Evolutionary conservation across 139 green algal species (phyloP), one percentile per base, ranked within the genome.

Genomic region (Yamagishiella unicocca): DNA sequence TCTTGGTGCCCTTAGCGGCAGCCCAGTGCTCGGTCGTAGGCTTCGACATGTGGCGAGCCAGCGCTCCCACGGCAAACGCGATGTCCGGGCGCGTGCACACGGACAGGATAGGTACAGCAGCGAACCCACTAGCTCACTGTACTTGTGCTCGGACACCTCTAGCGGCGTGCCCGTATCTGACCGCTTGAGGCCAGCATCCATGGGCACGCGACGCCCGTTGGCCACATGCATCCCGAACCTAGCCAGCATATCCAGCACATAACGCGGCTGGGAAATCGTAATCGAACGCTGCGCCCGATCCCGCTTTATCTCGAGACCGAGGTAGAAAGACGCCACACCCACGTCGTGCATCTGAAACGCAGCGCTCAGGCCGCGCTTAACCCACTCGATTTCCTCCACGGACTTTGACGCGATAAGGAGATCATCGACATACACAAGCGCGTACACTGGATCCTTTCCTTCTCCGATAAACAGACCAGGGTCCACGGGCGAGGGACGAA

Each of bases 381-480:
- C 82, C 80, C 66, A 21, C 64, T 9, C 76, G 6, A 46, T 38
- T n/a, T 35, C 25, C 12, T 9, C 76, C 3, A 71, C 4, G 5
- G 27, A 43, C 53, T 72, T 83, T 22, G 31, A 84, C 14, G 58
- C 77, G 4, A 93, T 71, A 40, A 91, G 64, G 37, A 90, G 61
- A 42, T 92, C 89, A 71, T 92, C 89, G 10, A 89, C 89, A 31
- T 89, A 92, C 27, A 83, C 43, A 2, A 90, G 75, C 19, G 87
- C 2, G 43, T 64, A 91, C 35, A 79, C 53, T 24, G 0, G n/a
- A n/a, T n/a, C n/a, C n/a, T n/a, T n/a, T n/a, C n/a, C n/a, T n/a
- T n/a, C n/a, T n/a, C n/a, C n/a, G n/a, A n/a, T n/a, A n/a, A n/a
- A n/a, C n/a, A n/a, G n/a, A n/a, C n/a, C n/a, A n/a, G n/a, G n/a